Evolutionary conservation across 768 basidiomycete species (phyloP).

Genomic region (Macrolepiota fuliginosa): DNA sequence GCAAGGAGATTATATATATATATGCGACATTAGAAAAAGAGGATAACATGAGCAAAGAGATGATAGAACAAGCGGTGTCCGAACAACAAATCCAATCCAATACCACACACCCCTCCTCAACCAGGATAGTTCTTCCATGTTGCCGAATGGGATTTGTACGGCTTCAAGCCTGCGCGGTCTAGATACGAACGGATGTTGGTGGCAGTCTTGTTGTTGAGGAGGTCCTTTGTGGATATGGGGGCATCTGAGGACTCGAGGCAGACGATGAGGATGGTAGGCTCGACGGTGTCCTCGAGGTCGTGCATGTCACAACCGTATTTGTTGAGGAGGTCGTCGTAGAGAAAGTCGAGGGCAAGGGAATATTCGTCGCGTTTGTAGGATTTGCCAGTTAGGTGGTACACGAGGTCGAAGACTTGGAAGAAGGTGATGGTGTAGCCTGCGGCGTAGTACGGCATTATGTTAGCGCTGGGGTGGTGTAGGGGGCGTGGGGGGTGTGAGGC

Average conservation of each 20-base stretch:
- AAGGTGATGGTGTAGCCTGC: slow-evolving; percentile 12
- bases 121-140: slow-evolving; percentile 7
- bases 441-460: slow-evolving; percentile 9
- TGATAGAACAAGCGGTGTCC: no score
- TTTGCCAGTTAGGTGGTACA: slow-evolving; percentile 9
- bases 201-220: neutral
- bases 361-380: slow-evolving; percentile 10
- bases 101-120: neutral
- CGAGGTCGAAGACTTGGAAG: slow-evolving; percentile 11
- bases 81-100: no score
- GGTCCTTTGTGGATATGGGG: neutral
- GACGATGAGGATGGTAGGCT: slow-evolving; percentile 10
- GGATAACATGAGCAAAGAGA: neutral
- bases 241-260: neutral
- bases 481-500: neutral
- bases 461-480: neutral
- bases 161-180: slow-evolving; percentile 7
- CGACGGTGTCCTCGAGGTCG: slow-evolving; percentile 5
- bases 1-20: neutral
- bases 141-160: neutral
- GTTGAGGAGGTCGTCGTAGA: slow-evolving; percentile 6
- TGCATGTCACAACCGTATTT: slow-evolving; percentile 11
- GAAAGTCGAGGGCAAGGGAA: neutral
- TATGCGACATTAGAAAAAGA: neutral
- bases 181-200: slow-evolving; percentile 3